phyloP scores from a whole-genome alignment of 768 basidiomycete genomes.

The Rhodotorula taiwanensis region DNA sequence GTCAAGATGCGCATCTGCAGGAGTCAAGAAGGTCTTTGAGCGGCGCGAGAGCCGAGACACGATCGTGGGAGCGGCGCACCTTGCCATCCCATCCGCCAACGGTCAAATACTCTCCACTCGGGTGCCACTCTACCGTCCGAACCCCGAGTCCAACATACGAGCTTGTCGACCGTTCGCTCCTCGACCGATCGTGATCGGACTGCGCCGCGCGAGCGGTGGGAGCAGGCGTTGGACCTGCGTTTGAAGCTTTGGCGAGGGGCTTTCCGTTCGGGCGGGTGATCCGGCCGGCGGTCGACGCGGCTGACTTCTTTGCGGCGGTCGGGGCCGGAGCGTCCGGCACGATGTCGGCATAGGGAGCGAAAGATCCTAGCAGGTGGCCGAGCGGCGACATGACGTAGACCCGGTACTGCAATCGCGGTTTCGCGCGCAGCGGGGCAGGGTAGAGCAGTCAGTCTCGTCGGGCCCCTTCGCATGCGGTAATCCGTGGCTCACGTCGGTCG shows the following conservation, averaged over 20 bases:
- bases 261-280: no score
- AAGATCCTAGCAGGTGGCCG: constrained; percentile 42
- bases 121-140: constrained; percentile 34
- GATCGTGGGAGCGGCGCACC: constrained; percentile 9
- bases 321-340: constrained; percentile 31
- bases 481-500: constrained; percentile 40
- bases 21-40: neutral
- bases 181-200: neutral
- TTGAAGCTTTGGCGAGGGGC: no score
- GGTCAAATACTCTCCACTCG: constrained; percentile 31
- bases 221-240: no score
- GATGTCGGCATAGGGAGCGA: constrained; percentile 36
- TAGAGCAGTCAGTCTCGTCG: neutral
- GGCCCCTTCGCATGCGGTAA: neutral
- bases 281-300: neutral
- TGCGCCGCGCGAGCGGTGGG: neutral
- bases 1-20: constrained; percentile 21
- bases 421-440: no score
- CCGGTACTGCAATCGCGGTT: constrained; percentile 39
- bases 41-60: neutral
- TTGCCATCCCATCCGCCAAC: constrained; percentile 38
- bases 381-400: constrained; percentile 44
- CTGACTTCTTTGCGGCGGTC: neutral
- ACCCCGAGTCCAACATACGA: constrained; percentile 37
- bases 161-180: constrained; percentile 6